A percentile compares a stretch with the other conserved stretches of the same genome.
Conservation (phyloP, 768 basidiomycete species). For the Russula ochroleuca region DNA sequence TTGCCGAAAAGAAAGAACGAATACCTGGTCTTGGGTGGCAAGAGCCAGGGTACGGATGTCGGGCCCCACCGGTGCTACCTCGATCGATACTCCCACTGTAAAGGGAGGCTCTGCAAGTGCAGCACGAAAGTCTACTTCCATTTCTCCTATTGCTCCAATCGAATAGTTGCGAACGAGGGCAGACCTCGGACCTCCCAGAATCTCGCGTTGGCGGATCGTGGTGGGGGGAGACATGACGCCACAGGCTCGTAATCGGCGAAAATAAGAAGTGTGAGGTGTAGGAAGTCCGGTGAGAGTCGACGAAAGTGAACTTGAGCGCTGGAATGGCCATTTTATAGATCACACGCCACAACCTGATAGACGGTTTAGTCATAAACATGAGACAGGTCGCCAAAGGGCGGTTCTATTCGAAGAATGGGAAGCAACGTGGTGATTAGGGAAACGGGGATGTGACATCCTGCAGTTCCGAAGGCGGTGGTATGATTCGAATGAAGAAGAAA, state of each 20-base stretch:
- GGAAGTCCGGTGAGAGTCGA: neutral
- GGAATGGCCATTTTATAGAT: neutral
- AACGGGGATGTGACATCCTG: neutral
- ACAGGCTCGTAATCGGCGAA: neutral
- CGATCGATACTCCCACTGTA: conserved; percentile 6
- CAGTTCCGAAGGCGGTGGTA: neutral
- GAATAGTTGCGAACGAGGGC: conserved; percentile 4
- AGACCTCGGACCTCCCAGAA: neutral
- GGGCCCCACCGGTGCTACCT: neutral
- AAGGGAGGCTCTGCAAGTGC: neutral
- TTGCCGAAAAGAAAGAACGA: conserved; percentile 2
- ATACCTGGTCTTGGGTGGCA: conserved; percentile 5
- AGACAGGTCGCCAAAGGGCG: neutral
- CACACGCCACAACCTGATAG: neutral
- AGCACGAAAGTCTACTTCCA: conserved; percentile 6
- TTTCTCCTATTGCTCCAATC: neutral
- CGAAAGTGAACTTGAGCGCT: neutral
- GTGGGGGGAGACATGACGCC: neutral
- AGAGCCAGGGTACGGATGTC: neutral
- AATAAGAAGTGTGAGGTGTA: neutral
- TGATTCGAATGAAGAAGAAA: neutral
- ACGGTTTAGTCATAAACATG: no score
- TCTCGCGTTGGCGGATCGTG: neutral
- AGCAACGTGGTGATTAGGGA: neutral
- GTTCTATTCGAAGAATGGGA: neutral